Conservation (phyloP, 2,329 filamentous ascomycete species). For the Xylaria sp. region DNA sequence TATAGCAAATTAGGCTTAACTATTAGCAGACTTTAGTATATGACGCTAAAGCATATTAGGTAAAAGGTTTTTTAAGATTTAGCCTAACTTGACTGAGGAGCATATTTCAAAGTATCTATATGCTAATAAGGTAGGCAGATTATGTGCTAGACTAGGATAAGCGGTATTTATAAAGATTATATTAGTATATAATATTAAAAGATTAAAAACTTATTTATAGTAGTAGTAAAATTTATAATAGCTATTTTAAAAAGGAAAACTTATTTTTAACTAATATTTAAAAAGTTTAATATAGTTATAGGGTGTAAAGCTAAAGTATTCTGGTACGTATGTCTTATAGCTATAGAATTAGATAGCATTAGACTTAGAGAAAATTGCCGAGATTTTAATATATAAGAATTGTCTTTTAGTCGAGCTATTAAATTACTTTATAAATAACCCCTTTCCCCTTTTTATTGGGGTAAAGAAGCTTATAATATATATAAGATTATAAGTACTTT, state of each 20-base stretch:
- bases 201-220: background rate
- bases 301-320: background rate
- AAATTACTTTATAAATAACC: background rate
- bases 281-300: background rate
- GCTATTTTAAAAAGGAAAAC: background rate
- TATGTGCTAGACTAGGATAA: background rate
- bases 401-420: background rate
- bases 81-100: no score
- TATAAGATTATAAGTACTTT: no score
- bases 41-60: no score
- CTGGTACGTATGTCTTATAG: background rate
- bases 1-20: no score
- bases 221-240: background rate
- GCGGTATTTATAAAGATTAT: background rate
- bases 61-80: no score
- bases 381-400: background rate
- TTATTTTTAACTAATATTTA: background rate
- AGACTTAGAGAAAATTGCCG: background rate
- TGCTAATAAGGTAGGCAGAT: background rate
- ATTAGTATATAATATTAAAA: background rate
- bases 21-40: no score
- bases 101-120: no score
- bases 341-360: background rate
- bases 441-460: background rate
- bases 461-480: no score